phyloP scores from a whole-genome alignment of 2,329 filamentous ascomycete species.

The Neopestalotiopsis clavispora region DNA sequence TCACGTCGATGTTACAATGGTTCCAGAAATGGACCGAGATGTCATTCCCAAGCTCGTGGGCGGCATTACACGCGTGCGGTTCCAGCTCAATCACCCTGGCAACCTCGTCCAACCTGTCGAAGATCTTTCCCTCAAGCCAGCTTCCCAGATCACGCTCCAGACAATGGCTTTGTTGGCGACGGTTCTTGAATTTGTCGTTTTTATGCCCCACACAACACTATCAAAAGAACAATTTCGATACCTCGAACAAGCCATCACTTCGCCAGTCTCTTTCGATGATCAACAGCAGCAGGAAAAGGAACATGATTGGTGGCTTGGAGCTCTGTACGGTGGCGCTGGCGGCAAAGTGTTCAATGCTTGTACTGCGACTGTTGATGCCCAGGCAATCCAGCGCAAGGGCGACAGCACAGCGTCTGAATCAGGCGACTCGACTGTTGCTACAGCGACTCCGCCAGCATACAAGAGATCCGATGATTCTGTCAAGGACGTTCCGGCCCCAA shows the following conservation, averaged over 20 bases:
- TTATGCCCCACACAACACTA: conserved; percentile 16
- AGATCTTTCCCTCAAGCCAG: conserved; percentile 17
- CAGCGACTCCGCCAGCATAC: conserved; percentile 18
- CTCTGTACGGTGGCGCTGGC: conserved; percentile 16
- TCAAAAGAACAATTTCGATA: conserved; percentile 14
- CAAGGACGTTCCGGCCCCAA: neutral
- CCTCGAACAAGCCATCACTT: conserved; percentile 16
- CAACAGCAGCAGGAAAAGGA: conserved; percentile 13
- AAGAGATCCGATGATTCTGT: conserved; percentile 1
- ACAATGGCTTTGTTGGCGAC: conserved; percentile 6
- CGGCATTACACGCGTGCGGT: conserved; percentile 13
- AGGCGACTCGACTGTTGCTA: conserved; percentile 19
- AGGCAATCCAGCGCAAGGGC: neutral
- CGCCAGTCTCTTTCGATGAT: conserved; percentile 10
- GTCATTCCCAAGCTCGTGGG: neutral
- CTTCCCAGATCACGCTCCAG: conserved; percentile 12
- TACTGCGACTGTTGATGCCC: neutral
- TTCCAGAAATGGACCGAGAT: conserved; percentile 16
- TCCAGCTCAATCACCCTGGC: conserved; percentile 15
- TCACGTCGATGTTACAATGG: conserved; percentile 7
- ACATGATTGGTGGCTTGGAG: conserved; percentile 14
- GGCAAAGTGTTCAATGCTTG: neutral
- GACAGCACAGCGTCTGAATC: conserved; percentile 17
- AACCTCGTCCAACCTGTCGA: conserved; percentile 14
- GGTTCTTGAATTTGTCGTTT: conserved; percentile 11